Percentiles rank a stretch among this genome's conserved stretches.
phyloP scores from a whole-genome alignment of 768 basidiomycete species.

The Gymnopilus junonius region DNA sequence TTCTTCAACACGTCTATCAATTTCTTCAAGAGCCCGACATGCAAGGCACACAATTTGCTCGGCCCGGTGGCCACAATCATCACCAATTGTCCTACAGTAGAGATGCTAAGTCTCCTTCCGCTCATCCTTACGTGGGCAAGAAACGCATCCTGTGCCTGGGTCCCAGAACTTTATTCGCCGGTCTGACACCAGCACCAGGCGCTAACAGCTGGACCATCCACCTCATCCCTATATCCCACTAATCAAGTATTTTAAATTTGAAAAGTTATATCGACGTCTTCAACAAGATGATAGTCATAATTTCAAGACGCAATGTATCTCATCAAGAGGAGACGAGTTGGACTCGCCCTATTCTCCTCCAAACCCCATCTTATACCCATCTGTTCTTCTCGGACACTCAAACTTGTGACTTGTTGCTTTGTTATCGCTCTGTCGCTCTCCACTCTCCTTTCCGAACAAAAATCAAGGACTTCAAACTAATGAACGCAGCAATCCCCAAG shows the following conservation, averaged over 20 bases:
- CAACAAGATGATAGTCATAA: not conserved
- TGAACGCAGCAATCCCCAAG: not conserved
- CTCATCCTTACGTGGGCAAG: not conserved
- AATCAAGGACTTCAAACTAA: not conserved
- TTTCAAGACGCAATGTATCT: too few relatives aligned
- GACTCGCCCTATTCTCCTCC: too few relatives aligned
- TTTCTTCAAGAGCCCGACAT: constrained; percentile 4
- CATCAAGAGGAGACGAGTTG: too few relatives aligned
- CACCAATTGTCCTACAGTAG: not conserved
- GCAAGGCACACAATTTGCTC: not conserved
- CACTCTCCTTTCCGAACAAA: not conserved
- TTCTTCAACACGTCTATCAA: constrained; percentile 3
- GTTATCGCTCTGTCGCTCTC: not conserved
- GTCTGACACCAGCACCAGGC: not conserved
- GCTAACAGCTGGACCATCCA: not conserved
- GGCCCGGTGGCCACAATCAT: not conserved
- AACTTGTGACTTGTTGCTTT: not conserved
- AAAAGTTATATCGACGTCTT: not conserved
- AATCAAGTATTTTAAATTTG: not conserved
- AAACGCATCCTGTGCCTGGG: constrained; percentile 3
- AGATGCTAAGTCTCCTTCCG: not conserved
- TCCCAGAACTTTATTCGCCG: not conserved
- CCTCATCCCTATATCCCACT: not conserved
- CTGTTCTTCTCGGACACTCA: not conserved
- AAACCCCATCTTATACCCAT: not conserved